phyloP scores from a whole-genome alignment of 495 filamentous ascomycete species.

The Penicillium bovifimosum region DNA sequence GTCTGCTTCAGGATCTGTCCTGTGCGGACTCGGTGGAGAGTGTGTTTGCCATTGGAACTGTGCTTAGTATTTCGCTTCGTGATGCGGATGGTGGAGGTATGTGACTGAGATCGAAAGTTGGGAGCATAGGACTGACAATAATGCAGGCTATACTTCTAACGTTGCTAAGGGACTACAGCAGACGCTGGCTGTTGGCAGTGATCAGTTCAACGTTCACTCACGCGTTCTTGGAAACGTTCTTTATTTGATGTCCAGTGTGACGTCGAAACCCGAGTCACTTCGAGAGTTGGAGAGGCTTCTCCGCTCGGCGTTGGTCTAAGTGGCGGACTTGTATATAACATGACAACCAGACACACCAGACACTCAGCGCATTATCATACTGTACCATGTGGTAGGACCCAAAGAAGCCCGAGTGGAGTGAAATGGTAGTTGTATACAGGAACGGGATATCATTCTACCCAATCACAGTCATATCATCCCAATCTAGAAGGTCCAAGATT shows the following conservation, averaged over 20 bases:
- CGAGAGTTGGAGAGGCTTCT: slow-evolving; percentile 42
- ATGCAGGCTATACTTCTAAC: slow-evolving; percentile 58
- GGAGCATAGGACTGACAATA: not conserved
- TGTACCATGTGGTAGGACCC: too few relatives aligned
- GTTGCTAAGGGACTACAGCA: slow-evolving; percentile 58
- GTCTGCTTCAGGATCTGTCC: slow-evolving; percentile 53
- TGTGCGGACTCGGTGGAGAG: slow-evolving; percentile 48
- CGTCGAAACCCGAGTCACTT: slow-evolving; percentile 45
- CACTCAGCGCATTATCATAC: not conserved
- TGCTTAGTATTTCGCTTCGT: slow-evolving; percentile 60
- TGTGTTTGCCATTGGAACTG: slow-evolving; percentile 63
- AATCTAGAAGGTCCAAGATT: too few relatives aligned
- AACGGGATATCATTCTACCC: too few relatives aligned
- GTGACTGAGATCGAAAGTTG: slow-evolving; percentile 5
- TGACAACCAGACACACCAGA: not conserved
- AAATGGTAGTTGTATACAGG: too few relatives aligned
- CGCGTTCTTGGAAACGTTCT: slow-evolving; percentile 70
- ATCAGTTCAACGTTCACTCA: slow-evolving; percentile 59
- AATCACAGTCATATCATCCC: too few relatives aligned
- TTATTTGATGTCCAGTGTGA: slow-evolving; percentile 71
- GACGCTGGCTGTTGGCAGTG: slow-evolving; percentile 37
- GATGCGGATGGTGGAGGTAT: slow-evolving; percentile 43
- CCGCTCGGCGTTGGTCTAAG: slow-evolving; percentile 12
- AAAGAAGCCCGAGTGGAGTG: too few relatives aligned
- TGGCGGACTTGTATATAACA: not conserved